Evolutionary conservation across 2,329 filamentous ascomycete genomes (phyloP).

Genomic region (Talaromyces islandicus): DNA sequence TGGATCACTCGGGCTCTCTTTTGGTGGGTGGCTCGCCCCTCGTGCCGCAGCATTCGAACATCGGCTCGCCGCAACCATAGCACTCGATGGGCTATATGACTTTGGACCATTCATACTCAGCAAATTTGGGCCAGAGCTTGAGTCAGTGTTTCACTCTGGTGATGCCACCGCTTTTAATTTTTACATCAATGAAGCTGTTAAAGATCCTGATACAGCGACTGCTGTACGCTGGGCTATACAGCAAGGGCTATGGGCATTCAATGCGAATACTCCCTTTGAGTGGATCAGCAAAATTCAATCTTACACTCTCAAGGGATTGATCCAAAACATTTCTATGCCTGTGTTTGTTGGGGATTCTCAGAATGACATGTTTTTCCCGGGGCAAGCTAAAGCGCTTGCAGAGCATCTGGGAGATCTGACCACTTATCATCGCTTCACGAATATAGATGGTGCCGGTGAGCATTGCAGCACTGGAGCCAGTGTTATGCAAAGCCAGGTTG

Average conservation of each 20-base stretch:
- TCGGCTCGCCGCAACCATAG: conserved; percentile 34
- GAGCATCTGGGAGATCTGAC: conserved; percentile 15
- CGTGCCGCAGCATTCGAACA: conserved; percentile 42
- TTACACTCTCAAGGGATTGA: conserved; percentile 13
- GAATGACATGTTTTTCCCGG: conserved; percentile 15
- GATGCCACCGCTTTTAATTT: conserved; percentile 13
- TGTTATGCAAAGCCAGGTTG: conserved; percentile 3
- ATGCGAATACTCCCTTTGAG: conserved; percentile 22
- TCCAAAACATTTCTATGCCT: conserved; percentile 17
- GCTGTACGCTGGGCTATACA: conserved; percentile 25
- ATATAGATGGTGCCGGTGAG: conserved; percentile 14
- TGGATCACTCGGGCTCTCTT: conserved; percentile 36
- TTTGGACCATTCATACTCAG: conserved; percentile 1
- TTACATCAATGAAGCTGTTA: conserved; percentile 1
- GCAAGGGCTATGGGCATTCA: conserved; percentile 31
- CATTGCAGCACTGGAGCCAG: conserved; percentile 19
- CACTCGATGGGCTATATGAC: conserved; percentile 36
- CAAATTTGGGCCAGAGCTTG: neutral
- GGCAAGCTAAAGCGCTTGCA: conserved; percentile 14
- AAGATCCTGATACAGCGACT: conserved; percentile 11
- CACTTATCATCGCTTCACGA: conserved; percentile 15
- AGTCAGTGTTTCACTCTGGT: conserved; percentile 1
- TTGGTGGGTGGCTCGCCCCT: conserved; percentile 37
- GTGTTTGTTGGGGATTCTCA: conserved; percentile 19
- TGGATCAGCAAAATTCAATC: conserved; percentile 17